Evolutionary conservation across 495 filamentous ascomycete genomes (phyloP).

Genomic region (Penicillium diatomitis): DNA sequence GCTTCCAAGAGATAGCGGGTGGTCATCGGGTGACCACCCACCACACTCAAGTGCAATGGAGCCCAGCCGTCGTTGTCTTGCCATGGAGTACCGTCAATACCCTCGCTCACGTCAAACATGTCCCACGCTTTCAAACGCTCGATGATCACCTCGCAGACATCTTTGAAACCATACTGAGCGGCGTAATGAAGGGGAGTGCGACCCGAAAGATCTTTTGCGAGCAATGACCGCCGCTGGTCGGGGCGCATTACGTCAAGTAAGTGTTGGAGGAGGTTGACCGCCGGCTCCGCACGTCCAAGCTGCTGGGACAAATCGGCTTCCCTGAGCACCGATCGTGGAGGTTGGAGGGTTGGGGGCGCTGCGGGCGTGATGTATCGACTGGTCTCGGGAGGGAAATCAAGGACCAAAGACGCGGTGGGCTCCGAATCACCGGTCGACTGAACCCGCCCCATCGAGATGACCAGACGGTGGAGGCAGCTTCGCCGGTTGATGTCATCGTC

Average conservation of each 20-base stretch:
- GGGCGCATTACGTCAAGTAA: slow-evolving; percentile 62
- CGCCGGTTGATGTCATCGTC: slow-evolving; percentile 87
- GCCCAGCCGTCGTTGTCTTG: slow-evolving; percentile 89
- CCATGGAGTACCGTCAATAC: slow-evolving; percentile 78
- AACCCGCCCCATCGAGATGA: slow-evolving; percentile 78
- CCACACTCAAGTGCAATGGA: slow-evolving; percentile 84
- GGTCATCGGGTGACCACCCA: slow-evolving; percentile 81
- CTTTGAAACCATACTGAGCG: slow-evolving; percentile 85
- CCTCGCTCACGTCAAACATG: slow-evolving; percentile 71
- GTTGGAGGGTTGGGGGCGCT: slow-evolving; percentile 52
- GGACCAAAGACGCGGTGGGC: slow-evolving; percentile 28
- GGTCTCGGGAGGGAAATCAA: slow-evolving; percentile 43
- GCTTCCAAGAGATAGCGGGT: slow-evolving; percentile 71
- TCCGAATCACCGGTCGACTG: slow-evolving; percentile 52
- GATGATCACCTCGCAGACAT: slow-evolving; percentile 80
- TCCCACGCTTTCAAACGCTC: slow-evolving; percentile 81
- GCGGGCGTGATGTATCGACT: slow-evolving; percentile 71
- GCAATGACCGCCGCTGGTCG: slow-evolving; percentile 58
- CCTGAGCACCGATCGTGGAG: slow-evolving; percentile 45
- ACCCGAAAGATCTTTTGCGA: slow-evolving; percentile 65
- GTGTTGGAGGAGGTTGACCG: slow-evolving; percentile 63
- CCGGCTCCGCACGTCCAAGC: slow-evolving; percentile 60
- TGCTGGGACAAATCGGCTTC: slow-evolving; percentile 49
- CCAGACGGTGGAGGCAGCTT: slow-evolving; percentile 84
- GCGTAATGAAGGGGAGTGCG: slow-evolving; percentile 91